Base-by-base conservation (phyloP, 257 asterid species). In the Solanum etuberosum region DNA sequence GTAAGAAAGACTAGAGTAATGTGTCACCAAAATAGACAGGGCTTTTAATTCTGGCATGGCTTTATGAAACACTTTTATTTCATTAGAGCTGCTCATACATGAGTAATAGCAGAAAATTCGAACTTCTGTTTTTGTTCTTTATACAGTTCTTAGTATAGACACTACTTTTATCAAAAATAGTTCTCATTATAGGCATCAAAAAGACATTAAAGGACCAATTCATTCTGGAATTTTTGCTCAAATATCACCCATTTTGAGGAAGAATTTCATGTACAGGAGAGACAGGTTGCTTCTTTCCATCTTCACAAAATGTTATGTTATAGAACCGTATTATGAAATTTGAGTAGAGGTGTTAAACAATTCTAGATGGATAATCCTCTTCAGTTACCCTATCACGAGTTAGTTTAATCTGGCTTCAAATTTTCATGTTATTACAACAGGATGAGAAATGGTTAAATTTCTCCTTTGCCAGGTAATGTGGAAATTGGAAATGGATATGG, bases 401-500 rank as follows among this genome's bases (percentile, higher is more conserved):
- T 80, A 77, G 40, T 61, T 42, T 18, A 77, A 27, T 86, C 27
- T 21, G 48, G 48, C 74, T 18, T 54, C 34, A 25, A 25, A 34
- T 35, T 84, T 85, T 7, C 27, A 61, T 84, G 57, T 54, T 77
- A 37, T 42, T 35, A 31, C 18, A 31, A 37, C 35, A 73, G 81
- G 18, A 68, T 80, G 84, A 78, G 73, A 48, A 38, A 51, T 77
- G 46, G 88, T 81, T 86, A 85, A 87, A 67, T 59, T 6, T 48
- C 54, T 78, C 46, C 65, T 54, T 88, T 89, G 72, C 84, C 81
- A 97, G 99, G 97, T 61, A 94, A 97, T 90, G 85, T 91, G 87
- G 99, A 97, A 90, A 97, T 97, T 68, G 99, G 99, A 89, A 97
- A 97, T 90, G 99, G 99, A 61, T 97, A 97, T 87, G 99, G 99